Evolutionary conservation across 2,329 filamentous ascomycete species (phyloP).

Genomic region (Ophiostoma himal-ulmi): DNA sequence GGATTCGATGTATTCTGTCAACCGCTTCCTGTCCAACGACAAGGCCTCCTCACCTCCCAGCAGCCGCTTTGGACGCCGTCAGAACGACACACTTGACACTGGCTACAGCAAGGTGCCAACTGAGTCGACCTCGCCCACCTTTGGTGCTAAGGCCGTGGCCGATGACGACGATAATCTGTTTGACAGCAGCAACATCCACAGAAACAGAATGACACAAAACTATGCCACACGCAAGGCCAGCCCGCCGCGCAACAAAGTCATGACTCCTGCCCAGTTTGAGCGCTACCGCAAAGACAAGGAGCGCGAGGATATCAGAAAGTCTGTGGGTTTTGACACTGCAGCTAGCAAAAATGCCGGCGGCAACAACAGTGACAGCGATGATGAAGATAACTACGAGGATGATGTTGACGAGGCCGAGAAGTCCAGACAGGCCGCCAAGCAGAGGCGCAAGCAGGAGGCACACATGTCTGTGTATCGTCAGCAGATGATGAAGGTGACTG

Average conservation of each 20-base stretch:
- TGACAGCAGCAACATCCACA: constrained; percentile 41
- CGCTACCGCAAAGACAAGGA: constrained; percentile 70
- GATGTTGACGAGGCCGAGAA: constrained; percentile 77
- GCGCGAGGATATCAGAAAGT: constrained; percentile 43
- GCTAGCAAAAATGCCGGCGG: constrained; percentile 39
- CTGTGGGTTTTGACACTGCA: constrained; percentile 42
- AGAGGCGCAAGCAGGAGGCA: constrained; percentile 81
- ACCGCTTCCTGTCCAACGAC: constrained; percentile 34
- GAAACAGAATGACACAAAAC: constrained; percentile 36
- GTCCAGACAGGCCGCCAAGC: constrained; percentile 64
- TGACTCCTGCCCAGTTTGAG: constrained; percentile 86
- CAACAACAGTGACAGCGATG: constrained; percentile 57
- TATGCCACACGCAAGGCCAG: constrained; percentile 34
- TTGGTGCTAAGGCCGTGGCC: constrained; percentile 38
- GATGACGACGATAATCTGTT: constrained; percentile 54
- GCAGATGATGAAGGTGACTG: constrained; percentile 95
- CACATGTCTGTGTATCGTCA: constrained; percentile 86
- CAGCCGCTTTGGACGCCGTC: constrained; percentile 36
- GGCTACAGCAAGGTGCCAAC: constrained; percentile 32
- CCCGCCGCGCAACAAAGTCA: constrained; percentile 61
- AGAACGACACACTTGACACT: constrained; percentile 36
- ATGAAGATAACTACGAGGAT: constrained; percentile 61
- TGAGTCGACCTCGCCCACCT: constrained; percentile 32
- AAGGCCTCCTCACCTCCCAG: constrained; percentile 12
- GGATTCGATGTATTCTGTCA: constrained; percentile 46